Evolutionary conservation across 495 filamentous ascomycete species (phyloP).

Genomic region (Chaetomium cochliodes): DNA sequence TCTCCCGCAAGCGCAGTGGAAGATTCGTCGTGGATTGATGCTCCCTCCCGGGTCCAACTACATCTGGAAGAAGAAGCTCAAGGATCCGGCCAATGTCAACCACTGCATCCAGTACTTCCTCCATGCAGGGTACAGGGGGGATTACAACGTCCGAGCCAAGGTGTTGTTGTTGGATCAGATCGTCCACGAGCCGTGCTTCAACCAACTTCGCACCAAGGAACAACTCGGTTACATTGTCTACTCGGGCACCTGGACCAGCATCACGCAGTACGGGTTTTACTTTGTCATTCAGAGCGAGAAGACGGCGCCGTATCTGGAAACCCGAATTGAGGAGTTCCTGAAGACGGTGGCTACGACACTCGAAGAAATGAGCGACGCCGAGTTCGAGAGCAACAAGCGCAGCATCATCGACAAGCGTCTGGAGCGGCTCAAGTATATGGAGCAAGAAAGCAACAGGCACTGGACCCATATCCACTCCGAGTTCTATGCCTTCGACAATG

Average conservation of each 20-base stretch:
- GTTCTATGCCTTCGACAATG: slow-evolving; percentile 81
- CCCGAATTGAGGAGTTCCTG: slow-evolving; percentile 83
- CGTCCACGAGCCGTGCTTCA: slow-evolving; percentile 88
- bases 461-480: slow-evolving; percentile 85
- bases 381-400: slow-evolving; percentile 88
- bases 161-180: slow-evolving; percentile 84
- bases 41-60: slow-evolving; percentile 79
- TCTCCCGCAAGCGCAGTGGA: slow-evolving; percentile 78
- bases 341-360: slow-evolving; percentile 60
- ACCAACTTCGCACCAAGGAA: slow-evolving; percentile 93
- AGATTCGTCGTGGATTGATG: slow-evolving; percentile 70
- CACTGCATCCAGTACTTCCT: slow-evolving; percentile 93
- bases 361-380: slow-evolving; percentile 72
- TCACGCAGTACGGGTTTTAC: slow-evolving; percentile 77
- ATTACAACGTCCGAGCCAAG: slow-evolving; percentile 68
- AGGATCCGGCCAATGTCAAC: slow-evolving; percentile 92
- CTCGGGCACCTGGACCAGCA: slow-evolving; percentile 66
- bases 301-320: slow-evolving; percentile 76
- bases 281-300: slow-evolving; percentile 95
- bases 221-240: slow-evolving; percentile 97
- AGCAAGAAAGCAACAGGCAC: slow-evolving; percentile 76
- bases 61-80: slow-evolving; percentile 73
- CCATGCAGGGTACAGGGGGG: slow-evolving; percentile 69
- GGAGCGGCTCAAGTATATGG: slow-evolving; percentile 90
- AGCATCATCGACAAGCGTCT: slow-evolving; percentile 84